phyloP scores from a whole-genome alignment of 768 basidiomycete genomes.

The Suillus placidus region DNA sequence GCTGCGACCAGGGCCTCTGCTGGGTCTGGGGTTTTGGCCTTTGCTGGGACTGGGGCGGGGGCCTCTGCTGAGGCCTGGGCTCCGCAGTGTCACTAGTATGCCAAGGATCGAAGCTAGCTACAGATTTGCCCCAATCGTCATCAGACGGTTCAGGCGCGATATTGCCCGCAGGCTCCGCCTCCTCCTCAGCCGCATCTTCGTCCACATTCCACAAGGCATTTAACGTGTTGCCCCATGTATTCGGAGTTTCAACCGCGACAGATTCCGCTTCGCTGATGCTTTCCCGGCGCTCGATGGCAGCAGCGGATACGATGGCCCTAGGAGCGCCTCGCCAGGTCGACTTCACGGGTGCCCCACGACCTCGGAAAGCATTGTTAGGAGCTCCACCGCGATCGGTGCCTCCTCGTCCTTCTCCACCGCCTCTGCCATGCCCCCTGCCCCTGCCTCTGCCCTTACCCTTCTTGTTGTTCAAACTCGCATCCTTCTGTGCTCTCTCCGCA shows the following conservation, averaged over 20 bases:
- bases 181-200: slow-evolving; percentile 13
- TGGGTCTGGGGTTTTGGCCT: neutral
- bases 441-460: slow-evolving; percentile 17
- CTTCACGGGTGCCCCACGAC: slow-evolving; percentile 33
- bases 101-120: slow-evolving; percentile 29
- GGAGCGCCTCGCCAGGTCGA: slow-evolving; percentile 34
- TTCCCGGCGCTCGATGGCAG: slow-evolving; percentile 28
- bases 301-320: slow-evolving; percentile 29
- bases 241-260: slow-evolving; percentile 7
- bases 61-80: neutral
- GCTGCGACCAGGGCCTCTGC: neutral
- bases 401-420: slow-evolving; percentile 11
- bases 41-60: neutral
- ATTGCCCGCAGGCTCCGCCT: slow-evolving; percentile 2
- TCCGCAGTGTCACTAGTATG: neutral
- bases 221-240: slow-evolving; percentile 27
- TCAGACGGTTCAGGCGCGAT: slow-evolving; percentile 20
- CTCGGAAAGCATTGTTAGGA: slow-evolving; percentile 24
- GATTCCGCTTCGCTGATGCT: slow-evolving; percentile 6
- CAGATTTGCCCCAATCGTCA: slow-evolving; percentile 26
- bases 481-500: slow-evolving; percentile 21
- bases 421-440: neutral
- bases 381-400: neutral
- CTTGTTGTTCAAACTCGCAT: slow-evolving; percentile 14
- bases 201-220: neutral